Evolutionary conservation across 257 asterid species (phyloP).

Genomic region (Solanum chilense): DNA sequence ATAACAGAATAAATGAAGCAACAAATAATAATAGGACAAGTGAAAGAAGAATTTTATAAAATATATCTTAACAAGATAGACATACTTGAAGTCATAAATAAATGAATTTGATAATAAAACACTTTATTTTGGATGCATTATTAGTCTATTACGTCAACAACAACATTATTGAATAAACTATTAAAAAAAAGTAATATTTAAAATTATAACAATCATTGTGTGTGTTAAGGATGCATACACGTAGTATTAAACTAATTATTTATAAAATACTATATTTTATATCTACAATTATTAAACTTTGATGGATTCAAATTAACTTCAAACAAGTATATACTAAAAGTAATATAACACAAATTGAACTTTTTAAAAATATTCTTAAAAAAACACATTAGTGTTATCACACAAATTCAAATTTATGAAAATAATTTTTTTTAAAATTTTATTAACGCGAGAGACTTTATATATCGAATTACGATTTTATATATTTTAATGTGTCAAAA

Average conservation of each 20-base stretch:
- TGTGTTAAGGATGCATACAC: background rate
- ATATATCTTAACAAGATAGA: background rate
- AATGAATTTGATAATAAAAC: background rate
- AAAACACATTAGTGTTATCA: background rate
- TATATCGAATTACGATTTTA: background rate
- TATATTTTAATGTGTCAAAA: background rate
- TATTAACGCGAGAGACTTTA: background rate
- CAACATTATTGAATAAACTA: background rate
- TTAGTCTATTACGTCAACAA: background rate
- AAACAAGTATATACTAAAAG: background rate
- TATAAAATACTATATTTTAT: background rate
- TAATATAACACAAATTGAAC: background rate
- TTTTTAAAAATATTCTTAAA: background rate
- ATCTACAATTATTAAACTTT: background rate
- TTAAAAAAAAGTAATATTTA: background rate
- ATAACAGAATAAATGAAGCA: background rate
- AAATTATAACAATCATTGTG: background rate
- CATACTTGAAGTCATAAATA: background rate
- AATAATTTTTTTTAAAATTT: fast-evolving
- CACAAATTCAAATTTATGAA: too few species aligned
- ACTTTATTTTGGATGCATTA: background rate
- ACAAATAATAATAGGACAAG: background rate
- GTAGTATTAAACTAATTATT: background rate
- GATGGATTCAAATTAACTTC: background rate
- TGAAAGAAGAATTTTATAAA: background rate